Evolutionary conservation across 495 filamentous ascomycete genomes (phyloP).

Genomic region (Penicillium chermesinum): DNA sequence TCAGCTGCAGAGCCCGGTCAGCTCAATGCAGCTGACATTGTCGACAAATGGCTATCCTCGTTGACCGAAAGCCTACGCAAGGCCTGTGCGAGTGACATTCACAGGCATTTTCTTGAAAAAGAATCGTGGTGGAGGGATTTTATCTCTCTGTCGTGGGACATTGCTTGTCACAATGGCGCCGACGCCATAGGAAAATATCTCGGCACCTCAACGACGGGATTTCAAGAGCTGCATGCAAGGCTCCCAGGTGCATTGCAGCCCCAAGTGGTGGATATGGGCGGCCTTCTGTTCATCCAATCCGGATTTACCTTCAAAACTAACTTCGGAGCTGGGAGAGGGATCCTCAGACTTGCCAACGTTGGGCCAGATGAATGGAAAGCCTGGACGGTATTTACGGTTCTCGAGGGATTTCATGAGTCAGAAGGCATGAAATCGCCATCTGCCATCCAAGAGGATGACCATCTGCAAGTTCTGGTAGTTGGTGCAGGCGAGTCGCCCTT

Average conservation of each 20-base stretch:
- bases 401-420: neutral
- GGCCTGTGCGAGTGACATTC: neutral
- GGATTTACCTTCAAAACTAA: constrained; percentile 1
- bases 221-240: neutral
- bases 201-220: neutral
- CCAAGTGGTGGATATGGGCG: neutral
- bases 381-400: constrained; percentile 1
- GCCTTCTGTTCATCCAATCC: constrained; percentile 3
- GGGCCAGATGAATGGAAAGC: constrained; percentile 1
- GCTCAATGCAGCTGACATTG: neutral
- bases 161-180: constrained; percentile 3
- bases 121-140: constrained; percentile 4
- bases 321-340: neutral
- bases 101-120: constrained; percentile 1
- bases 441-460: no score
- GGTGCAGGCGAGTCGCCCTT: neutral
- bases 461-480: neutral
- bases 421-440: neutral
- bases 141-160: constrained; percentile 3
- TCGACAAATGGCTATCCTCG: neutral
- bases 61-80: neutral
- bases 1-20: neutral
- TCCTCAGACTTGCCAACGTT: constrained; percentile 2
- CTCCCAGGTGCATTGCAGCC: neutral
- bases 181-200: constrained; percentile 3